These are phyloP conservation scores for Chimonanthus salicifolius DNA, from an alignment of 164 flowering plant species.

Conservation along the genomic window DNA sequence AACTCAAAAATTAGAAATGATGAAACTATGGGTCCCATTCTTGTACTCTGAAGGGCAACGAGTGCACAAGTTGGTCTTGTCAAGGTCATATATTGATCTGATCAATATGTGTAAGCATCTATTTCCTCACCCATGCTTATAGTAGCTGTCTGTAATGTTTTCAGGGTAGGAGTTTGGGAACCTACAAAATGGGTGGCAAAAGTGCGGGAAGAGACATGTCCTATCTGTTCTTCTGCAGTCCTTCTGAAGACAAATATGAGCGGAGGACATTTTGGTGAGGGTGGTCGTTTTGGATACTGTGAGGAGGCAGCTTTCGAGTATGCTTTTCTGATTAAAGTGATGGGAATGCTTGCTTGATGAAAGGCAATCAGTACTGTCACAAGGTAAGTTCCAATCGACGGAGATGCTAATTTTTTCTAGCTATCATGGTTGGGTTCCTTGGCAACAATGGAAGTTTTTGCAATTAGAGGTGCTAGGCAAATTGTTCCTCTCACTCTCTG, in stretches of 20 bases:
- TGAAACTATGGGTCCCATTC: background rate
- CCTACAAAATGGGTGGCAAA: constrained; percentile 94
- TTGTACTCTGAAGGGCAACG: background rate
- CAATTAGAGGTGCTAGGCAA: background rate
- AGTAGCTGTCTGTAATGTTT: background rate
- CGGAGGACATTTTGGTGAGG: constrained; percentile 93
- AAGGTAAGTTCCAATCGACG: background rate
- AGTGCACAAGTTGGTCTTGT: background rate
- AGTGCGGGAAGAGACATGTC: constrained; percentile 61
- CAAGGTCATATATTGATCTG: background rate
- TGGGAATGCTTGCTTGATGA: constrained; percentile 25
- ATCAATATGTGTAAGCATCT: background rate
- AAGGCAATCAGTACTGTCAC: constrained; percentile 1
- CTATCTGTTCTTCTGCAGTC: constrained; percentile 52
- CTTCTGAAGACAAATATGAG: constrained; percentile 66
- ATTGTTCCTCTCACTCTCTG: no score
- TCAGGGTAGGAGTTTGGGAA: constrained; percentile 98
- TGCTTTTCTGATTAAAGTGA: constrained; percentile 68
- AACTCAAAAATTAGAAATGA: no score
- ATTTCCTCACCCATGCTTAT: background rate
- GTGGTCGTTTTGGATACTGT: constrained; percentile 69
- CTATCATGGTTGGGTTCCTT: background rate
- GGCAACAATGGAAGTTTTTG: background rate
- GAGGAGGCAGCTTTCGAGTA: constrained; percentile 71
- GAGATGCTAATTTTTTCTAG: background rate